phyloP scores from a whole-genome alignment of 495 filamentous ascomycete genomes.

The Annulohypoxylon bovei region DNA sequence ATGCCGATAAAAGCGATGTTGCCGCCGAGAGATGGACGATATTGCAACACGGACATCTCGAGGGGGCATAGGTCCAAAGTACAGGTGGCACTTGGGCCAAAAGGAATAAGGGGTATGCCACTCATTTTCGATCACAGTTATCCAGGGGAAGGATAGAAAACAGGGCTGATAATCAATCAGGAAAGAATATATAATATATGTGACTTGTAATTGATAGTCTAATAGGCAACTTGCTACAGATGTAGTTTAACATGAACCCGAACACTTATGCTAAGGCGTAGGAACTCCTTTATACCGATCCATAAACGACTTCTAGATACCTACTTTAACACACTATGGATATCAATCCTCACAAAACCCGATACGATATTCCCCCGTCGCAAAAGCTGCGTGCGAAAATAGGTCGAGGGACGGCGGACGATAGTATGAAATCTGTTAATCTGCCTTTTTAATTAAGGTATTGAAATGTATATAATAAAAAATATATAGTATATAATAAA shows the following conservation, averaged over 20 bases:
- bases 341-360: neutral
- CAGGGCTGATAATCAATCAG: neutral
- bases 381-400: neutral
- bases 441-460: too few relatives aligned
- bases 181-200: neutral
- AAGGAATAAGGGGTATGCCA: slow-evolving; percentile 11
- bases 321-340: neutral
- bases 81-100: slow-evolving; percentile 48
- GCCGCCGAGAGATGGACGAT: slow-evolving; percentile 46
- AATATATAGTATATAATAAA: too few relatives aligned
- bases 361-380: neutral
- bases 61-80: slow-evolving; percentile 51
- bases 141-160: neutral
- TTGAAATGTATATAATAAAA: too few relatives aligned
- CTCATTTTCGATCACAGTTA: neutral
- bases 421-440: too few relatives aligned
- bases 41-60: slow-evolving; percentile 45
- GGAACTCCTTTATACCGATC: neutral
- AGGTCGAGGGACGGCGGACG: too few relatives aligned
- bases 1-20: slow-evolving; percentile 44
- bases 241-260: neutral
- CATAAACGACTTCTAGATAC: neutral
- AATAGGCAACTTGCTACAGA: neutral
- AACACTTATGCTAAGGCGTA: neutral
- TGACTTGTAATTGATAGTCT: neutral